Evolutionary conservation across 1,139 yeast species (phyloP).

Genomic region (Debaryomyces singareniensis): DNA sequence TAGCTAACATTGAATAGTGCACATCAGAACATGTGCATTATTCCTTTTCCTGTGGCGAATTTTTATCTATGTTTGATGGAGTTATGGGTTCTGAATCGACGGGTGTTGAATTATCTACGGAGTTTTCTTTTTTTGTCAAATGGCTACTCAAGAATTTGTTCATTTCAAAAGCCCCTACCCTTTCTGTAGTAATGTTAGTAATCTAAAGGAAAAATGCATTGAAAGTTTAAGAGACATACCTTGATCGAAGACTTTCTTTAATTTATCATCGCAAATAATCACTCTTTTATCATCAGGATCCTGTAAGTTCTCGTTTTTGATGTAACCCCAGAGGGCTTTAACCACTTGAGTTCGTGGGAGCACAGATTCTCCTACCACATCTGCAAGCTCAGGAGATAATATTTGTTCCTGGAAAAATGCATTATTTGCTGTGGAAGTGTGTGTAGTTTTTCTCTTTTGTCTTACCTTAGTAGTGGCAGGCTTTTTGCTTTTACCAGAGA

Average conservation of each 20-base stretch:
- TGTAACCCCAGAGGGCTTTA: conserved; percentile 67
- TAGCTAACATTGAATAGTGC: no score
- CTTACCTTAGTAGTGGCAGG: conserved; percentile 1
- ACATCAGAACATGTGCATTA: no score
- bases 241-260: conserved; percentile 55
- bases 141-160: conserved; percentile 56
- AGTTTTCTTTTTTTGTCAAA: conserved; percentile 16
- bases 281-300: conserved; percentile 63
- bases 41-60: no score
- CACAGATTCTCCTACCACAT: conserved; percentile 31
- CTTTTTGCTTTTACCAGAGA: conserved; percentile 2
- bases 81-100: no score
- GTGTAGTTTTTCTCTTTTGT: no score
- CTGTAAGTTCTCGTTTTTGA: conserved; percentile 58
- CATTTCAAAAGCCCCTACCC: conserved; percentile 62
- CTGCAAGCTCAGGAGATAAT: conserved; percentile 46
- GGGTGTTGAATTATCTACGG: no score
- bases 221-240: conserved; percentile 14
- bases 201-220: neutral
- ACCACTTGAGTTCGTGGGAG: conserved; percentile 68
- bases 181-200: conserved; percentile 24
- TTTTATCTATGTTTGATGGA: no score
- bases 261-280: conserved; percentile 60
- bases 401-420: conserved; percentile 34
- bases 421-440: conserved; percentile 17